Conservation (phyloP, 805 yeast species). For the Lipomyces mesembrius region DNA sequence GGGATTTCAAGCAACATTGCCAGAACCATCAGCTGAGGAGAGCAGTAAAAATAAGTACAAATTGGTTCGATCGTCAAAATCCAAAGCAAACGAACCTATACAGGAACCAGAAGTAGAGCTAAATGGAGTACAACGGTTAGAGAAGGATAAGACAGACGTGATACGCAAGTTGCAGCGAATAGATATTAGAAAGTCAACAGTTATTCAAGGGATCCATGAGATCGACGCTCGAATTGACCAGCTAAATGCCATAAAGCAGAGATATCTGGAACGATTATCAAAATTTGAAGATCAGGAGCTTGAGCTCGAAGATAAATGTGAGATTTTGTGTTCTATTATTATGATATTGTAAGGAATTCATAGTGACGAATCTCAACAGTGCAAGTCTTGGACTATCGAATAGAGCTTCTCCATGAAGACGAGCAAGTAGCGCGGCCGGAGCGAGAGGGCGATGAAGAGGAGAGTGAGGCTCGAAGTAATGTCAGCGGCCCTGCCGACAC, state of each 20-base stretch:
- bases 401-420: conserved; percentile 36
- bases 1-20: conserved; percentile 63
- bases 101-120: conserved; percentile 22
- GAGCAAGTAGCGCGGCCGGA: conserved; percentile 18
- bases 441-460: conserved; percentile 2
- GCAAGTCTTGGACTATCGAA: conserved; percentile 35
- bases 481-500: conserved; percentile 21
- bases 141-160: conserved; percentile 20
- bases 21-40: conserved; percentile 19
- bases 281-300: conserved; percentile 34
- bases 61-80: conserved; percentile 7
- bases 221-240: conserved; percentile 31
- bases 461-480: conserved; percentile 8
- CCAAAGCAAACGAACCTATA: conserved; percentile 12
- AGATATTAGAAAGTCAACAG: conserved; percentile 34
- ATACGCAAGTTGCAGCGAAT: conserved; percentile 28
- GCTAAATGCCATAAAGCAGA: conserved; percentile 18
- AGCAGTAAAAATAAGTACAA: conserved; percentile 4
- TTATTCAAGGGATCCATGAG: conserved; percentile 28
- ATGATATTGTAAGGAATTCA: not conserved
- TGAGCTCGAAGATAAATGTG: conserved; percentile 31
- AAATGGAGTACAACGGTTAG: conserved; percentile 28
- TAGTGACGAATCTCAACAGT: conserved; percentile 10
- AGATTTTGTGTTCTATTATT: not conserved
- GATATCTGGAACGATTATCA: conserved; percentile 22